Evolutionary conservation across 257 asterid species (phyloP).

Genomic region (Gynochthodes officinalis): DNA sequence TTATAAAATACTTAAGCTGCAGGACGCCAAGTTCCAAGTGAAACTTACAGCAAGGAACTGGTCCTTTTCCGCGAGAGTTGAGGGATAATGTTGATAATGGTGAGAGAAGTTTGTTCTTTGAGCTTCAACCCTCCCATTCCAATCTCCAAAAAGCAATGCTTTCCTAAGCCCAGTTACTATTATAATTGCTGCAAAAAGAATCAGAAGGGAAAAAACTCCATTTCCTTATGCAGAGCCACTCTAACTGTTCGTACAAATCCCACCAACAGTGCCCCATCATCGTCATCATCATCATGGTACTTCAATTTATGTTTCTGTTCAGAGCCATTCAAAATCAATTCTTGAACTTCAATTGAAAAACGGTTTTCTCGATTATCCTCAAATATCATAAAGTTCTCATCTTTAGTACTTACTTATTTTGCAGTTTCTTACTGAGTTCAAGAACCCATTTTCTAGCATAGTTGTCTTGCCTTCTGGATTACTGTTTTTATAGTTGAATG

Average conservation of each 20-base stretch:
- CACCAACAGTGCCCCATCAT: neutral
- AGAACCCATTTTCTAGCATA: neutral
- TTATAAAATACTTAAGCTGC: no score
- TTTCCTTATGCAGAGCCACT: slow-evolving; percentile 26
- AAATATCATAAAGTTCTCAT: neutral
- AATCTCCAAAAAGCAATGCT: slow-evolving; percentile 3
- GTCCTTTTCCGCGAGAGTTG: slow-evolving; percentile 2
- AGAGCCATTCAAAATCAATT: neutral
- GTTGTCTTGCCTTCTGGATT: neutral
- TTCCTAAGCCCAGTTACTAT: neutral
- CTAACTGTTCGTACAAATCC: slow-evolving; percentile 13
- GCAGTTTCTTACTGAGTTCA: neutral
- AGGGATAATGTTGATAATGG: slow-evolving; percentile 69
- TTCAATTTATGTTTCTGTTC: neutral
- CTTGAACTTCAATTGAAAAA: neutral
- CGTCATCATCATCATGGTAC: slow-evolving; percentile 15
- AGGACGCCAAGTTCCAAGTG: slow-evolving; percentile 6
- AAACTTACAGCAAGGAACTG: neutral
- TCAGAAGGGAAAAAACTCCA: slow-evolving; percentile 3
- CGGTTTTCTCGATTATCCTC: slow-evolving; percentile 2
- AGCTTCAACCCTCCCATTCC: slow-evolving; percentile 33
- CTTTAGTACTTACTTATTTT: neutral
- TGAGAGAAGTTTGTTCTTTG: slow-evolving; percentile 46
- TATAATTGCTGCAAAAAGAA: neutral
- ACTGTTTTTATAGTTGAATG: neutral